Evolutionary conservation across 768 basidiomycete genomes (phyloP).

Genomic region (Pleurotus djamor): DNA sequence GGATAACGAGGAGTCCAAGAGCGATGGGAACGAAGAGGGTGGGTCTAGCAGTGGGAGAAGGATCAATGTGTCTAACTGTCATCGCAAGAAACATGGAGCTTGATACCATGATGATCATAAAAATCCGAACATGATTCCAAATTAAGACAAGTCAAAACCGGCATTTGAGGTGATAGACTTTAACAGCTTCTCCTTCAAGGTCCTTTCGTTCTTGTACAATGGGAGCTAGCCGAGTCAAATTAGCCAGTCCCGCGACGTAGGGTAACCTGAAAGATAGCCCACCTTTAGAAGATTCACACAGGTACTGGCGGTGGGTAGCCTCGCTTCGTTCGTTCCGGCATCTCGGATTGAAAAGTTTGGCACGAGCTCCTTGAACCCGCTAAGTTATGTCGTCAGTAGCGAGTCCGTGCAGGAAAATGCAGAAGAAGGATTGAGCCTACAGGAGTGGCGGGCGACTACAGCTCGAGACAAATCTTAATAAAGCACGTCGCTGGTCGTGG

Average conservation of each 20-base stretch:
- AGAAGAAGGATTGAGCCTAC: constrained; percentile 35
- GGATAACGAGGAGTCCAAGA: too few species aligned
- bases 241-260: background rate
- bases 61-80: too few species aligned
- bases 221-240: constrained; percentile 51
- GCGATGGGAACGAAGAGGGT: too few species aligned
- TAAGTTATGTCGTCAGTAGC: constrained; percentile 18
- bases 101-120: too few species aligned
- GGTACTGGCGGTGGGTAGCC: constrained; percentile 77
- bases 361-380: constrained; percentile 83
- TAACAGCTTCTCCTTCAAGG: constrained; percentile 72
- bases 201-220: constrained; percentile 58
- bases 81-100: too few species aligned
- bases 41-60: too few species aligned
- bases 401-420: background rate
- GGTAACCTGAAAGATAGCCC: constrained; percentile 7
- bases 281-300: constrained; percentile 94
- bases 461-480: constrained; percentile 91
- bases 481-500: constrained; percentile 72
- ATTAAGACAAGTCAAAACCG: constrained; percentile 88
- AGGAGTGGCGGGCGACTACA: constrained; percentile 87
- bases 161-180: constrained; percentile 87
- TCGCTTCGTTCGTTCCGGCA: constrained; percentile 66
- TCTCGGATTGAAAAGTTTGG: constrained; percentile 91
- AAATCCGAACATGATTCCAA: too few species aligned